A percentile compares a stretch with the other conserved stretches of the same genome.
Evolutionary conservation across 306 rosid species (phyloP).

Genomic region (Vigna trinervia): DNA sequence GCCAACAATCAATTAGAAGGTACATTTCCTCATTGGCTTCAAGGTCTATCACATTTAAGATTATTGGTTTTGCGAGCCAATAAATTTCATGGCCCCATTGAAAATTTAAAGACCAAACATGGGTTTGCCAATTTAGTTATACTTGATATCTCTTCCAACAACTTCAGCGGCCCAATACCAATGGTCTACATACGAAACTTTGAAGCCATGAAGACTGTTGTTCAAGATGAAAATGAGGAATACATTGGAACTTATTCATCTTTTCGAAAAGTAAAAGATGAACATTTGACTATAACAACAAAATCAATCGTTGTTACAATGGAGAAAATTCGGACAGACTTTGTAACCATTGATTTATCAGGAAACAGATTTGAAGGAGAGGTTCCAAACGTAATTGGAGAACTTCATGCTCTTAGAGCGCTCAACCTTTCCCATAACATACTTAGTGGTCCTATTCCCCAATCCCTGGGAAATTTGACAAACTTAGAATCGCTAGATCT

Average conservation of each 20-base stretch:
- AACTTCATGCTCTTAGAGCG: slow-evolving; percentile 1
- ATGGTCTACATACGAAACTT: slow-evolving; percentile 7
- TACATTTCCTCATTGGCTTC: slow-evolving; percentile 51
- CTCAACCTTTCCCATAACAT: slow-evolving; percentile 49
- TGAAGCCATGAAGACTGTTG: slow-evolving; percentile 33
- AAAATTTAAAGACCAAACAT: neutral
- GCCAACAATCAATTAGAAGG: slow-evolving; percentile 47
- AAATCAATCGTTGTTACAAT: too few relatives aligned
- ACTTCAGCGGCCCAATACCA: slow-evolving; percentile 47
- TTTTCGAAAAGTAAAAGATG: neutral
- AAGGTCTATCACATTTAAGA: slow-evolving; percentile 6
- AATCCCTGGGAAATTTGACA: slow-evolving; percentile 39
- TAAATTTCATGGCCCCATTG: slow-evolving; percentile 48
- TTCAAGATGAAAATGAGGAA: neutral
- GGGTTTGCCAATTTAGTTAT: slow-evolving; percentile 40
- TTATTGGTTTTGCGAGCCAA: slow-evolving; percentile 49
- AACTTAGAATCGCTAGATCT: slow-evolving; percentile 50
- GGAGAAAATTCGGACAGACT: too few relatives aligned
- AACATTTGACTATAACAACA: too few relatives aligned
- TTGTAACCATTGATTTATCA: too few relatives aligned
- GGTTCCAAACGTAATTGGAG: too few relatives aligned
- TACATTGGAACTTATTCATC: neutral
- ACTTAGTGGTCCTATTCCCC: slow-evolving; percentile 44
- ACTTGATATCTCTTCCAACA: slow-evolving; percentile 41
- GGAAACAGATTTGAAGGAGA: too few relatives aligned